These are phyloP conservation scores for Dillenia turbinata DNA, from an alignment of 164 flowering plant species.

Conservation along the genomic window DNA sequence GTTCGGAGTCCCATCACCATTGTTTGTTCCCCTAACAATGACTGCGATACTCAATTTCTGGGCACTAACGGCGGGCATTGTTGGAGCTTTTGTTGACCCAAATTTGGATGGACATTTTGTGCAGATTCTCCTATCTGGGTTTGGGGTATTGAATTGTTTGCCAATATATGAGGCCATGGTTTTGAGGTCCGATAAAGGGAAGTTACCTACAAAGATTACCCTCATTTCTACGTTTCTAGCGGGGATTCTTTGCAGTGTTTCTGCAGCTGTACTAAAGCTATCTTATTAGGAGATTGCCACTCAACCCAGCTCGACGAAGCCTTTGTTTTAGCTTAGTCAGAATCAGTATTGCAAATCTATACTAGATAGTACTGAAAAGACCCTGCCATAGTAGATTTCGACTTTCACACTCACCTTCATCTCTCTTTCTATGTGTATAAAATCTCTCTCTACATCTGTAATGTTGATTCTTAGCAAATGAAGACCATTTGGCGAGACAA, in stretches of 20 bases:
- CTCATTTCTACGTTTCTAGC: conserved; percentile 20
- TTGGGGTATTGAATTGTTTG: conserved; percentile 43
- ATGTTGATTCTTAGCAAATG: no score
- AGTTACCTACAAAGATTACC: conserved; percentile 31
- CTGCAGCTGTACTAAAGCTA: no score
- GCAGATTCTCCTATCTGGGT: conserved; percentile 40
- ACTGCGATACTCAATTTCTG: conserved; percentile 51
- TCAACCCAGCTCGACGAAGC: no score
- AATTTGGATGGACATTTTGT: conserved; percentile 19
- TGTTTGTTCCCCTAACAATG: conserved; percentile 54
- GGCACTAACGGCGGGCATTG: conserved; percentile 27
- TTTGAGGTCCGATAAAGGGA: conserved; percentile 53
- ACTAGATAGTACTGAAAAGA: no score
- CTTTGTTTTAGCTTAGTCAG: no score
- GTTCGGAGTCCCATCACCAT: conserved; percentile 56
- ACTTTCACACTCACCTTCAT: no score
- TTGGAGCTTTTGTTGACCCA: conserved; percentile 7
- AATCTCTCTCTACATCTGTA: no score
- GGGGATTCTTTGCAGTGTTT: conserved; percentile 8
- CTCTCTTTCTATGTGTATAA: no score
- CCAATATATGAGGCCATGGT: conserved; percentile 67
- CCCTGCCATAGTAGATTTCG: no score
- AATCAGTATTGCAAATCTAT: no score
- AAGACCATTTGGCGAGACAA: no score
- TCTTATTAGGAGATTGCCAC: no score